Base-by-base conservation (phyloP, 2,329 filamentous ascomycete species). In the Nemania abortiva region DNA sequence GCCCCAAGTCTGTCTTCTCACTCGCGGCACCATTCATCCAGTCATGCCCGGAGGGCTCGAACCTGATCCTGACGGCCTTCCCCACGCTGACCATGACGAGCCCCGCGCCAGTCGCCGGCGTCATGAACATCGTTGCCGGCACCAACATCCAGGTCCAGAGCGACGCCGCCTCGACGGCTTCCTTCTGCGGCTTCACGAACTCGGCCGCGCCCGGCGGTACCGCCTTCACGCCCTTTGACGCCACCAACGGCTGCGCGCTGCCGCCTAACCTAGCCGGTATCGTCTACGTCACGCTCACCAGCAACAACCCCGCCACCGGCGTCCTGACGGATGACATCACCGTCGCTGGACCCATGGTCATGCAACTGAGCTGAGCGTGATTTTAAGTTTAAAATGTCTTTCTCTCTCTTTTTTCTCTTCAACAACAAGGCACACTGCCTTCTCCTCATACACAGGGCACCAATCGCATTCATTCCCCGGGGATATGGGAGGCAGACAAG, bases 21-120 rank as follows among this genome's bases (percentile, higher is more conserved):
- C 86, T 94, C 63, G 91, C 91, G 52, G 88, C 91, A 1, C 87
- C 87, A 53, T 94, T 94, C 84, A 93, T 94, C 83, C 79, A 81
- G 65, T 88, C 88, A 34, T 94, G 91, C 83, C 92, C 91, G 18
- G 80, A 85, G 31, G 89, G 88, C 73, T 88, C 87, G 76, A 89
- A 90, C 81, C 83, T 91, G 57, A 84, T 86, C 76, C 84, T 93
- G 78, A 86, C 84, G 67, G 82, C 90, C 71, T 87, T 93, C 89
- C 88, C 91, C 60, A 77, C 83, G 3, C 79, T 90, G 54, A 82
- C 84, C 69, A 84, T 89, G 81, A 82, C 84, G n/a, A 77, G 79
- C 47, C 81, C 83, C 11, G 80, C 83, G 15, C 76, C 80, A 10
- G 81, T 80, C 34, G 77, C 79, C 1, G 81, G 82, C 9, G 79